Base-by-base conservation (phyloP, 2,329 filamentous ascomycete genomes). In the Gaeumannomyces sp. region DNA sequence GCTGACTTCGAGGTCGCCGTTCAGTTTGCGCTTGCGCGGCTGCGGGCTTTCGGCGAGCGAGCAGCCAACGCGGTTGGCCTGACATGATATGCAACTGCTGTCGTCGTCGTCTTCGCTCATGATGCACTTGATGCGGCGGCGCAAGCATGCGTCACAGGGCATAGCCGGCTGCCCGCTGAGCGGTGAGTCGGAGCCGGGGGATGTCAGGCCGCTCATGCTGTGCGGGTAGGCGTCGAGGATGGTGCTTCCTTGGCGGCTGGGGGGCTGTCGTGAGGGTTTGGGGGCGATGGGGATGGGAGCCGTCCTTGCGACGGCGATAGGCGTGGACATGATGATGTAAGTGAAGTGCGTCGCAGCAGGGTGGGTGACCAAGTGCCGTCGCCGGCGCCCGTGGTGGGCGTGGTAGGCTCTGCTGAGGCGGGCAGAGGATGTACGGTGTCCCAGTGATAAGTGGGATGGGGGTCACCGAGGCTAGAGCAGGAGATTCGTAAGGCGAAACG, bases 11-110 rank as follows among this genome's bases (percentile, higher is more conserved):
- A 81, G 79, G 71, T 88, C 84, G 72, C 85, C 83, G 76, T 89
- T 86, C 68, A 91, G 78, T 80, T 93, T 94, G 74, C 92, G 85
- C 80, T 95, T 95, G 71, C 91, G 85, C 65, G 89, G 88, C 72
- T 88, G 87, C 29, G 91, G 91, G 75, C 89, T 92, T 69, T 89
- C 87, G 62, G 88, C 82, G 74, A 93, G 87, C 59, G 91, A 93
- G 77, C 91, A 95, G 70, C 92, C 88, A 73, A 91, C 85, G 71
- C 88, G 89, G 76, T 89, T 88, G 74, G 89, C 87, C 73, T 91
- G 89, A 77, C 92, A 96, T 68, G 91, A 82, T 68, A 92, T 84
- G 76, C 92, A 95, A 69, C 83, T 80, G 56, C 58, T 64, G 22
- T 64, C 82, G 70, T 90, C 86, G 69, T 89, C 89, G 74, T 94